Evolutionary conservation across 495 filamentous ascomycete species (phyloP), one percentile per base, ranked within the genome.

Genomic region (Xylaria longipes): DNA sequence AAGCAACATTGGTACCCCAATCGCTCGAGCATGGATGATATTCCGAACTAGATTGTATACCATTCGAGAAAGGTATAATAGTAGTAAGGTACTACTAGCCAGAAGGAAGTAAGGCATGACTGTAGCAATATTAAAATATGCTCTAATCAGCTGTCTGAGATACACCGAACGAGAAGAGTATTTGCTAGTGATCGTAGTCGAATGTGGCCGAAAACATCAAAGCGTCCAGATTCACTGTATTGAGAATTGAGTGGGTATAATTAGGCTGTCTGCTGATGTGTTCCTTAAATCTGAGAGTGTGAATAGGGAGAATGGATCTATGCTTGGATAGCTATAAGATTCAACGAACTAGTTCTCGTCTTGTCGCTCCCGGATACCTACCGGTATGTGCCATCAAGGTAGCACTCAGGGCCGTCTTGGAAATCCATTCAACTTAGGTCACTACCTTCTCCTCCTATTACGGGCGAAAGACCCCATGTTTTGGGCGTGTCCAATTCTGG

Each of bases 31-130:
- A 56, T 70, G 29, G 50, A 71, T 56, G n/a, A 73, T 39, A 62
- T 77, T 77, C 58, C 69, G 68, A 35, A 71, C 25, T 48, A 79
- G 35, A 72, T 69, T 22, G 70, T 76, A 77, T 7, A 76, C 29
- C 66, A 76, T 71, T 14, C 69, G 74, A 54, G 73, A 76, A 60
- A 46, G 60, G 63, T 75, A 79, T 25, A 76, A 56, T 39, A 70
- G 27, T n/a, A 71, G 43, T 17, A 78, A 27, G 22, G 50, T 15
- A 48, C 45, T 54, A 54, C 17, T 27, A 54, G 22, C 50, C 11
- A 54, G 50, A 25, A 54, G 2, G 22, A 54, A 2, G 14, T 25
- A 37, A 8, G 35, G 20, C 50, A 54, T 54, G 50, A 11, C 50
- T 54, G 50, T 54, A 27, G 50, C 22, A 54, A n/a, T n/a, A n/a